Evolutionary conservation across 176 grass and related monocot species (phyloP), one percentile per base, ranked within the genome.

Genomic region (Aegilops longissima): DNA sequence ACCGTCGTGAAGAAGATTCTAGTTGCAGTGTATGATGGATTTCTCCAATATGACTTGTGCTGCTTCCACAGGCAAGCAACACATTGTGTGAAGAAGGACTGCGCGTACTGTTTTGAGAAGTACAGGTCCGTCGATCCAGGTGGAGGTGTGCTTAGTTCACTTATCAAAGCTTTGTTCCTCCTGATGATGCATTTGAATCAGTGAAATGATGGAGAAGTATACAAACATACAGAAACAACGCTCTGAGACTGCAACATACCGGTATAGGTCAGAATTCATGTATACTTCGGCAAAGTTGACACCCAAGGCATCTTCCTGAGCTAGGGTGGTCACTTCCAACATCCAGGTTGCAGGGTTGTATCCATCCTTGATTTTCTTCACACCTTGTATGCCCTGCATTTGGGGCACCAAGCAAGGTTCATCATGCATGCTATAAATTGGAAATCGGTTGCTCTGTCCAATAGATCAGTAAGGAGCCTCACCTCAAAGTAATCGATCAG

Each of bases 271-370:
- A 73, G 95, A 97, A 82, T 91, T 93, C 52, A 10, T 91, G 40
- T 97, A 97, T 61, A 88, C 90, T 88, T 93, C 85, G 1, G 93
- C 85, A 68, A 97, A 95, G 82, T 91, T 89, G 34, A 97, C 12
- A 62, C 89, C 95, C 25, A 97, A 52, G 39, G 84, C 86, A 79
- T 97, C 95, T 95, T 97, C 93, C 75, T 95, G 95, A 16, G 91
- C 89, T 66, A 86, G 69, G 52, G 89, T 93, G 21, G 89, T 86
- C 65, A 95, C 93, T 81, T 97, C 95, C 29, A 97, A 85, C 95
- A 97, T 97, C 95, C 95, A 97, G 68, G 95, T 97, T 82, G 93
- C 95, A 49, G 95, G 95, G 82, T 97, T 97, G 74, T 95, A 95
- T 59, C 93, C 93, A 77, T 95, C 90, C 86, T 97, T 97, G 69